Conservation (phyloP, 2,329 filamentous ascomycete genomes). For the Cytospora schulzeri region DNA sequence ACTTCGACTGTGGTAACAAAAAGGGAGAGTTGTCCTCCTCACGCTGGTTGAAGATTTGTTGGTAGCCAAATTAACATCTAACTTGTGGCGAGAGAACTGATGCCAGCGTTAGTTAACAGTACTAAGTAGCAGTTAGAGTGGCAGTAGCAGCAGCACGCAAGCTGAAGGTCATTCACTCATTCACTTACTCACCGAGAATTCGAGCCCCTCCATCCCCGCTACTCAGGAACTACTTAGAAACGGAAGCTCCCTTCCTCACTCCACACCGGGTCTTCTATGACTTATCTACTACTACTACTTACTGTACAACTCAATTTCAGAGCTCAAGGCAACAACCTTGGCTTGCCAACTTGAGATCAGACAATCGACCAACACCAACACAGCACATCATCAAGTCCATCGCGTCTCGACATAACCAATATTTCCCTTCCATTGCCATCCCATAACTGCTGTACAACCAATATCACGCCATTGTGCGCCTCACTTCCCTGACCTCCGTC, state of each 20-base stretch:
- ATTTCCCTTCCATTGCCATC: background rate
- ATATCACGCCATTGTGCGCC: constrained; percentile 16
- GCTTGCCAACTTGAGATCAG: background rate
- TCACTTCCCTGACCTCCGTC: constrained; percentile 6
- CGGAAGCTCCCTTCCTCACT: constrained; percentile 1
- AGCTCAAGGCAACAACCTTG: too few relatives aligned
- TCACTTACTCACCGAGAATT: background rate
- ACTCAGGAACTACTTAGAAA: background rate
- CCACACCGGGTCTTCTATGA: background rate
- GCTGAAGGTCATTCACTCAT: too few relatives aligned
- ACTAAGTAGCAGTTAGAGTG: background rate
- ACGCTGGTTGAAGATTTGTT: background rate
- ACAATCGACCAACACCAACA: background rate
- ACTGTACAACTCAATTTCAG: background rate
- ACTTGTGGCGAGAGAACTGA: background rate
- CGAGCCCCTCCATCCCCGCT: constrained; percentile 1
- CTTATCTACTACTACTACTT: background rate
- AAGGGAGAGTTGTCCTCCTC: background rate
- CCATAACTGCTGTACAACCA: constrained; percentile 3
- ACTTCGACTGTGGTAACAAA: background rate
- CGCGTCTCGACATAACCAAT: background rate
- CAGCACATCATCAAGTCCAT: background rate
- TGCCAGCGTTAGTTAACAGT: background rate
- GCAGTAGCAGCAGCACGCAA: too few relatives aligned
- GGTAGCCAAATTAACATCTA: background rate